phyloP scores from a whole-genome alignment of 208 protist species.

The Trypanosoma theileri region DNA sequence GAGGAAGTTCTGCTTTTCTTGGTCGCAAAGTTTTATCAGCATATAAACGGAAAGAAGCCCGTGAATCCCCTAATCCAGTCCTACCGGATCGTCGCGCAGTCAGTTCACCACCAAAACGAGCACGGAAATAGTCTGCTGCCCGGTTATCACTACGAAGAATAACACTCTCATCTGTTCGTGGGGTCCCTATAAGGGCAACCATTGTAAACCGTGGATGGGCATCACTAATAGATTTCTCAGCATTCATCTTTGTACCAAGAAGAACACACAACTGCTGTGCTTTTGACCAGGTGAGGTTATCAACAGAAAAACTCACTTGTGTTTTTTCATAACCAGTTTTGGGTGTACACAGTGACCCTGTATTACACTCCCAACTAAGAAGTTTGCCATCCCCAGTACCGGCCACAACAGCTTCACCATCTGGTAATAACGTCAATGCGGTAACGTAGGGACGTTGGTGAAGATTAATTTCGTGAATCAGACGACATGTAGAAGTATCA shows the following conservation, averaged over 20 bases:
- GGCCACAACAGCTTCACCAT: conserved; percentile 68
- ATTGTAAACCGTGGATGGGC: background rate
- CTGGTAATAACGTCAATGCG: conserved; percentile 47
- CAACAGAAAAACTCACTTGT: conserved; percentile 40
- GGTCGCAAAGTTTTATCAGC: background rate
- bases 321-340: conserved; percentile 41
- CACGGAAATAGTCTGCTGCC: conserved; percentile 48
- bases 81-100: conserved; percentile 24
- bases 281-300: conserved; percentile 51
- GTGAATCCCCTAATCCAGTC: conserved; percentile 3
- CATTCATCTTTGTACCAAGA: conserved; percentile 6
- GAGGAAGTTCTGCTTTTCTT: background rate
- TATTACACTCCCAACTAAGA: conserved; percentile 65
- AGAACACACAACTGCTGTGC: conserved; percentile 58
- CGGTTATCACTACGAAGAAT: conserved; percentile 32
- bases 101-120: conserved; percentile 49
- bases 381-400: conserved; percentile 35
- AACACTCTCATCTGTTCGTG: conserved; percentile 31
- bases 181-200: conserved; percentile 29
- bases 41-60: conserved; percentile 11
- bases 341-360: conserved; percentile 56
- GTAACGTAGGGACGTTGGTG: conserved; percentile 38
- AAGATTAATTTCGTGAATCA: conserved; percentile 48
- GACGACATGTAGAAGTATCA: conserved; percentile 47
- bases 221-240: background rate